phyloP scores from a whole-genome alignment of 305 asterid genomes.

The Stenogyne calaminthoides region DNA sequence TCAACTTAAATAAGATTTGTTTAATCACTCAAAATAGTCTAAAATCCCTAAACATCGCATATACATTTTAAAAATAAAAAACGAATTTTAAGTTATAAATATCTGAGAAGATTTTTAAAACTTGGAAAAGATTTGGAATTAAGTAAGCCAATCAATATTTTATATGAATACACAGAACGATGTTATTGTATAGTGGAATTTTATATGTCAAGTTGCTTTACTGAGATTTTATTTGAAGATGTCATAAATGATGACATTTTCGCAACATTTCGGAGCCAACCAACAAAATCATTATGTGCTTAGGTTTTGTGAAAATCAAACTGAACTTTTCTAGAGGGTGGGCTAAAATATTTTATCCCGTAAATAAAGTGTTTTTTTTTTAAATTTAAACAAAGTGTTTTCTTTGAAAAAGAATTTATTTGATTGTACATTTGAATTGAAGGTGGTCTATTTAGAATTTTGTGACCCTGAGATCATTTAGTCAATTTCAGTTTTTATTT shows the following conservation, averaged over 20 bases:
- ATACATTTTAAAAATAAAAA: no score
- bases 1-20: no score
- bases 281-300: conserved; percentile 29
- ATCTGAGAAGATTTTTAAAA: no score
- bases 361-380: neutral
- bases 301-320: conserved; percentile 29
- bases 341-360: neutral
- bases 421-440: neutral
- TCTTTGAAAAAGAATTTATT: neutral
- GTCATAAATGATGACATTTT: conserved; percentile 33
- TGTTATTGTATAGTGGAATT: conserved; percentile 3
- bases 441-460: neutral
- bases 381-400: neutral
- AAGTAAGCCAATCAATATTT: neutral
- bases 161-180: neutral
- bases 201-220: conserved; percentile 31
- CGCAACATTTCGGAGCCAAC: neutral
- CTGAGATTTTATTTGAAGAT: conserved; percentile 29
- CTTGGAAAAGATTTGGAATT: neutral
- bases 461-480: neutral
- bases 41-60: no score
- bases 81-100: no score
- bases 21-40: no score
- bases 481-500: no score
- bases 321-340: neutral